Percentiles rank a stretch among this genome's conserved stretches.
phyloP scores from a whole-genome alignment of 139 green algal genomes.

The Closterium sp. region DNA sequence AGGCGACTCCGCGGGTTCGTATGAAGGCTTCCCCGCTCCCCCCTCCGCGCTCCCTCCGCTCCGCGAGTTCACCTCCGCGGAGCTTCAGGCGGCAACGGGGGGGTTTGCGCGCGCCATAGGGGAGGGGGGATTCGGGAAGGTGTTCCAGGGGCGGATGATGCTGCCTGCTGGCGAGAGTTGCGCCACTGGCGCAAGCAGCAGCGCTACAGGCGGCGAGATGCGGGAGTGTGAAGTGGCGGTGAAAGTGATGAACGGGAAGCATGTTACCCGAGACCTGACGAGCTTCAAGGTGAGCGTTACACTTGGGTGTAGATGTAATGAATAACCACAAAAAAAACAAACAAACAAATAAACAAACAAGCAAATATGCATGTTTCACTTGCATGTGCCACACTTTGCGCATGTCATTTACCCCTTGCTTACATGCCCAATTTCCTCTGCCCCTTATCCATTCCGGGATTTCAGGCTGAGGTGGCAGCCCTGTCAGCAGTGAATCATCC shows the following conservation, averaged over 20 bases:
- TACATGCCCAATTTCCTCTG: background rate
- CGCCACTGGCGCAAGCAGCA: background rate
- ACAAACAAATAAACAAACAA: no score
- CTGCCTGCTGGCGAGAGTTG: background rate
- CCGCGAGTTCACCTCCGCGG: background rate
- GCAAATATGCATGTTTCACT: no score
- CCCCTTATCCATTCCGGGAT: background rate
- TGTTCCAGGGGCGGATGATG: background rate
- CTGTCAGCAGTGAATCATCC: background rate
- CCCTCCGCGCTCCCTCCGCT: background rate
- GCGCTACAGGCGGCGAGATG: background rate
- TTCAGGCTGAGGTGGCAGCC: background rate
- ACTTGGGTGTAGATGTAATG: no score
- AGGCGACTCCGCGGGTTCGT: background rate
- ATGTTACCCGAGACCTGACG: background rate
- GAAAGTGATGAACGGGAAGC: background rate
- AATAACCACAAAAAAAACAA: no score
- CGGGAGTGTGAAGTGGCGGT: background rate
- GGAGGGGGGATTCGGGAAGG: background rate
- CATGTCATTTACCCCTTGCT: no score
- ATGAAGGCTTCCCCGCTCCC: background rate
- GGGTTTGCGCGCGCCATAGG: background rate
- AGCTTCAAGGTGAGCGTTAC: background rate
- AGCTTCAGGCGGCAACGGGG: background rate
- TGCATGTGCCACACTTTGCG: no score